Evolutionary conservation across 169 alveolate species (phyloP), one percentile per base, ranked within the genome.

Genomic region (Cystoisospora suis): DNA sequence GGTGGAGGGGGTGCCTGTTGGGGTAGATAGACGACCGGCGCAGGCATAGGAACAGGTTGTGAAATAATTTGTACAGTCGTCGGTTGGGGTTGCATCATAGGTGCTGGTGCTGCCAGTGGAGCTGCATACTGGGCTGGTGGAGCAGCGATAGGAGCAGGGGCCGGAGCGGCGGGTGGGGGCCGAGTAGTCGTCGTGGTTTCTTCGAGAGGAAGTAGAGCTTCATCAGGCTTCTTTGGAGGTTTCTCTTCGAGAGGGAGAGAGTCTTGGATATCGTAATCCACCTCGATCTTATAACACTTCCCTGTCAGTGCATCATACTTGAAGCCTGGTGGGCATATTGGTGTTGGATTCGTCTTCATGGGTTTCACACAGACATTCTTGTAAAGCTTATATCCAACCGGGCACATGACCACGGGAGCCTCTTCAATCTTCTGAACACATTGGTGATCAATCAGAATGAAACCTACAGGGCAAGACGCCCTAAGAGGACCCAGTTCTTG

Each of bases 181-280:
- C 86, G 81, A 6, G 90, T 86, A 32, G 87, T 86, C 2, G 90
- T 86, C 9, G 90, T 86, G 75, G 90, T 86, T 61, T 86, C 90
- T 40, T 69, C 90, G 49, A 86, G 69, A 0, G 80, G 65, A 0
- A 86, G 89, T 32, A 59, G 85, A 3, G 90, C 90, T 38, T 86
- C 90, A 3, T 86, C 80, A 29, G 23, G 15, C 32, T 86, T 86
- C 29, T 70, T 70, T 29, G 9, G 32, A 34, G 90, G 72, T 53
- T 32, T n/a, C 29, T 47, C 90, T 29, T 47, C 40, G 40, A 70
- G 45, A 0, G 90, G 90, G 23, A 47, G 80, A 6, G 58, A 53
- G 32, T 86, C 29, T 20, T 47, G 87, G 23, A 59, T 59, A 45
- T 59, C 81, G 81, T 86, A 86, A 0, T 69, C 77, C 65, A 86